Conservation (phyloP, 306 rosid genomes). For the Dicorynia guianensis region DNA sequence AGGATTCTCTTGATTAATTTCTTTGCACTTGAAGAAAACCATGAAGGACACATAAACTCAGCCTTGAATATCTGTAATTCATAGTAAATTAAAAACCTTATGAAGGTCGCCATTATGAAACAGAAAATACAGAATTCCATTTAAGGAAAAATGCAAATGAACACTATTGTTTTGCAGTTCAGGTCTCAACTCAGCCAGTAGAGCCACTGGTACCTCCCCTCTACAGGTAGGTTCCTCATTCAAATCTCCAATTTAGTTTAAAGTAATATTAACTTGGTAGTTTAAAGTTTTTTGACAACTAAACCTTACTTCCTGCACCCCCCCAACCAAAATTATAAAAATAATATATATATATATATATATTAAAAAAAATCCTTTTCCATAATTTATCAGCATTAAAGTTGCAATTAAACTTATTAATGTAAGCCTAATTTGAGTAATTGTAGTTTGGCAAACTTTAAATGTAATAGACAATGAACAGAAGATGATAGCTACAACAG, state of each 20-base stretch:
- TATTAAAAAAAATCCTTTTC: too few relatives aligned
- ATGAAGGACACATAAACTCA: slow-evolving; percentile 79
- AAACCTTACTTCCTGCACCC: not conserved
- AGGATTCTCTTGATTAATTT: slow-evolving; percentile 85
- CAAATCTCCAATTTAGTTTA: not conserved
- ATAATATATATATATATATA: too few relatives aligned
- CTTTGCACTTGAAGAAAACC: slow-evolving; percentile 95
- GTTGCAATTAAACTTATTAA: not conserved
- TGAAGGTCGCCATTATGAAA: slow-evolving; percentile 23
- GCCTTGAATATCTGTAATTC: slow-evolving; percentile 86
- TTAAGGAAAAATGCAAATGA: slow-evolving; percentile 10
- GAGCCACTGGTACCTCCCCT: not conserved
- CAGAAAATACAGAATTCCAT: slow-evolving; percentile 10
- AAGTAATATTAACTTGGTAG: not conserved
- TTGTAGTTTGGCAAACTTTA: not conserved
- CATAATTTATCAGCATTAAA: not conserved
- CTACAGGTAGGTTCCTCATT: not conserved
- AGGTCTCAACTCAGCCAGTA: slow-evolving; percentile 9
- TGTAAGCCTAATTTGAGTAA: not conserved
- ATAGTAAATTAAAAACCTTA: slow-evolving; percentile 20
- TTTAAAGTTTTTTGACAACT: not conserved
- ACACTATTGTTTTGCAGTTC: not conserved
- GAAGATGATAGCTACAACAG: not conserved
- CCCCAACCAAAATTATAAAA: too few relatives aligned
- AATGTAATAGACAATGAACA: slow-evolving; percentile 56